Conservation (phyloP, 495 filamentous ascomycete species). For the Tirmania nivea region DNA sequence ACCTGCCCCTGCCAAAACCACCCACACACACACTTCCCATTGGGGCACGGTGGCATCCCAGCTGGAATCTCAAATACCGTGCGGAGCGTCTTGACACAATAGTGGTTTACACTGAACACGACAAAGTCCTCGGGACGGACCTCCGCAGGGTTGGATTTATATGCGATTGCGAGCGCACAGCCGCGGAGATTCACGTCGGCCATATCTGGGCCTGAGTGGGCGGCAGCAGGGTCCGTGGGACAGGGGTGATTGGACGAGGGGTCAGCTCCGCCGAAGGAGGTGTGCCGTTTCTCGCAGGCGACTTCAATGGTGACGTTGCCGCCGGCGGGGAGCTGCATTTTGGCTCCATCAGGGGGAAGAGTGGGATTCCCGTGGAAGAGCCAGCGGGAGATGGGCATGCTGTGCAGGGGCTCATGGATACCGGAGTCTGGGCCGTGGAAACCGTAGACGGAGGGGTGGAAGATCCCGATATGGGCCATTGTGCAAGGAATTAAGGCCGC, state of each 20-base stretch:
- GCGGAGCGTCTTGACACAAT: constrained; percentile 8
- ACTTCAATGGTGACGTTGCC: constrained; percentile 31
- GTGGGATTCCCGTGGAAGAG: constrained; percentile 12
- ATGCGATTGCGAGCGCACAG: constrained; percentile 34
- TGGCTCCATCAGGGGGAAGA: constrained; percentile 20
- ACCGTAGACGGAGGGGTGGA: constrained; percentile 8
- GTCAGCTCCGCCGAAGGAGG: constrained; percentile 26
- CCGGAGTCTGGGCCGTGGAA: constrained; percentile 12
- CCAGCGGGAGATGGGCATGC: constrained; percentile 4
- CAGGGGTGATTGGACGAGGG: constrained; percentile 28
- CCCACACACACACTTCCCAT: constrained; percentile 31
- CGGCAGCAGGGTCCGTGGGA: constrained; percentile 20
- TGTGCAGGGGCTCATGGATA: constrained; percentile 7
- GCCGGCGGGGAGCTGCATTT: constrained; percentile 31
- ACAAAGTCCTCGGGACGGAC: constrained; percentile 32
- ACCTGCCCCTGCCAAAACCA: constrained; percentile 36
- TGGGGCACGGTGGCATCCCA: constrained; percentile 28
- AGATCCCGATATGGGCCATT: not conserved
- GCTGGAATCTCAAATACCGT: constrained; percentile 28
- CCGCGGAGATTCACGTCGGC: constrained; percentile 23
- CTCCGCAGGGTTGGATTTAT: constrained; percentile 24
- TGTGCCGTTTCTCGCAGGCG: constrained; percentile 30
- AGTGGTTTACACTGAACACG: constrained; percentile 30
- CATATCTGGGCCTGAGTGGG: constrained; percentile 27
- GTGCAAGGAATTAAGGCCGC: not conserved